Evolutionary conservation across 2,329 filamentous ascomycete genomes (phyloP), one percentile per base, ranked within the genome.

Genomic region (Ceratocystis albifundus): DNA sequence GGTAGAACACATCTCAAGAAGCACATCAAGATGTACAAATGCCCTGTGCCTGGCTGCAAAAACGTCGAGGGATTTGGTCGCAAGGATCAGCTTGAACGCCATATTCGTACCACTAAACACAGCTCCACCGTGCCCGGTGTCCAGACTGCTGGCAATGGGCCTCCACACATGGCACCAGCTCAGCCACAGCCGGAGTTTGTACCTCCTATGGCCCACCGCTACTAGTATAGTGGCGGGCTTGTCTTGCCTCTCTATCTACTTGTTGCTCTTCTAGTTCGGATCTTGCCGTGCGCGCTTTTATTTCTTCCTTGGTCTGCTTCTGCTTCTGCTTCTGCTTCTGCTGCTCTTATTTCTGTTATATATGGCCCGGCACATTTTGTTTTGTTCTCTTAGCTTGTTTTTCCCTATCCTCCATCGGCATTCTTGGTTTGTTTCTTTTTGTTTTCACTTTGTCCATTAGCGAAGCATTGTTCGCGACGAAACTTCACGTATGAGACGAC

Each of bases 11-110:
- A 67, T 41, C 62, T 67, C 12, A 67, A 67, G 30, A 67, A 67
- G 44, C 66, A 67, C 53, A 28, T 67, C 66, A 67, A 67, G 28
- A 67, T 67, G 66, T 67, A 67, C 61, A 67, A 67, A 41, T 67
- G 66, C 53, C 66, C 66, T 17, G 66, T 67, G 4, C 50, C 53
- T 3, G 66, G 66, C 50, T 67, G 66, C 53, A 67, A 67, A 30
- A 67, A 67, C 30, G 66, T 67, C 41, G 66, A 67, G 45, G 66
- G 66, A n/a, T 67, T 67, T 32, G 66, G 66, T 15, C 66, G 66
- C 32, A 67, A 67, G 53, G 66, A 67, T 50, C 66, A 67, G 25
- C 66, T 67, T n/a, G 66, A 67, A 30, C 61, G 66, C n/a, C 66
- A 67, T 45, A 67, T 67, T 17, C 46, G 66, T 7, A 67, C 66